Evolutionary conservation across 176 grass and related monocot species (phyloP), one percentile per base, ranked within the genome.

Genomic region (Eragrostis curvula): DNA sequence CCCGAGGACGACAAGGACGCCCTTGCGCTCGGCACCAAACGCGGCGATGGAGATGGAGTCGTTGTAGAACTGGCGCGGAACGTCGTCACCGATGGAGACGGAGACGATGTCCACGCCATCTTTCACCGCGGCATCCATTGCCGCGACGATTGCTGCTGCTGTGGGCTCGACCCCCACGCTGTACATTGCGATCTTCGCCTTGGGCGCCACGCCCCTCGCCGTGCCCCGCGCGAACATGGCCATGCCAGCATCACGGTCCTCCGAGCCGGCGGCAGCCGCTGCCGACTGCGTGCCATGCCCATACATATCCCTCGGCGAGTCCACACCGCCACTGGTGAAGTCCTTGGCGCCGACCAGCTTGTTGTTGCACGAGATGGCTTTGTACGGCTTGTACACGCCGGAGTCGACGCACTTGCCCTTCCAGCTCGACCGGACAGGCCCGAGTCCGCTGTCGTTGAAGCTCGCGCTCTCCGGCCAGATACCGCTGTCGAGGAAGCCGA

Each of bases 241-340:
- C 21, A 61, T 3, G 41, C 74, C 6, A 40, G 56, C 40, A 56
- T 29, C 58, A 8, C 1, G 28, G 25, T 83, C 85, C 5, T 42
- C 32, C 1, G 47, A n/a, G 5, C 85, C 71, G 12, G 70, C 70
- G 14, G 79, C 78, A 32, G 79, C 83, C 1, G 70, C 75, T 0
- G 85, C 23, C 32, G 73, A 36, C 36, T 83, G 79, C 18, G 79
- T 87, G 61, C 78, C 85, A 42, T 83, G 85, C 4, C 79, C 79
- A 0, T 0, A 1, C 17, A 21, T 5, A 21, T 75, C 52, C 73
- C 73, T 75, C 1, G 73, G 52, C 3, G 41, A 62, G 14, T 14
- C 57, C 13, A 16, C 12, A 17, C 17, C 10, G 9, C 20, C 12
- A 15, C 20, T 20, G 12, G 2, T 0, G 36, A 59, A 58, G 11